A percentile compares a stretch with the other conserved stretches of the same genome.
Conservation (phyloP, 2,329 filamentous ascomycete species). For the Xylariaceae sp. region DNA sequence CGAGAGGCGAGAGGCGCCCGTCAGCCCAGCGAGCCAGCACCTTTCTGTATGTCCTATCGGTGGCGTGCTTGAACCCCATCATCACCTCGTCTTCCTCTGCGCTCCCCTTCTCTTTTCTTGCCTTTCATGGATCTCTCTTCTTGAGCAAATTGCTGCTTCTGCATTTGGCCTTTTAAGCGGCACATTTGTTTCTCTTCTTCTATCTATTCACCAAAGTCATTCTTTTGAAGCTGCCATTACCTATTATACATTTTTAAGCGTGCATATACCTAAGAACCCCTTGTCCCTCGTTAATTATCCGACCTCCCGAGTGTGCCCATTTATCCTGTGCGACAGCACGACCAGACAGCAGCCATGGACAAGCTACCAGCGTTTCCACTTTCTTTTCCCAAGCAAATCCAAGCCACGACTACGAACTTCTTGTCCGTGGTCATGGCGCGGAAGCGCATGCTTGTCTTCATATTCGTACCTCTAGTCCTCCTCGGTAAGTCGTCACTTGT, state of each 20-base stretch:
- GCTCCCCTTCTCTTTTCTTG: neutral
- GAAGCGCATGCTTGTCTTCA: constrained; percentile 25
- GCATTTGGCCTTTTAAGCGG: constrained; percentile 12
- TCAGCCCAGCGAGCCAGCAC: too few species aligned
- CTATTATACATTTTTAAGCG: constrained; percentile 4
- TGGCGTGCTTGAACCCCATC: too few species aligned
- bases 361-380: constrained; percentile 25
- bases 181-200: constrained; percentile 10
- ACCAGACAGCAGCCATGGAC: constrained; percentile 19
- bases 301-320: constrained; percentile 4
- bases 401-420: constrained; percentile 18
- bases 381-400: constrained; percentile 16
- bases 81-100: neutral
- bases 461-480: constrained; percentile 28
- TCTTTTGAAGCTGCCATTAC: constrained; percentile 12
- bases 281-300: constrained; percentile 10
- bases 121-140: constrained; percentile 11
- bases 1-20: too few species aligned
- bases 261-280: constrained; percentile 10
- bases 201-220: constrained; percentile 15
- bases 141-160: constrained; percentile 13
- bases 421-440: constrained; percentile 28
- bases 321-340: neutral
- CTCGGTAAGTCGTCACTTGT: constrained; percentile 19
- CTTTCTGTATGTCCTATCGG: too few species aligned